Percentiles rank a stretch among this genome's conserved stretches.
These are phyloP conservation scores for Pyrenophora graminea DNA, from an alignment of 2,329 filamentous ascomycete genomes.

Conservation along the genomic window DNA sequence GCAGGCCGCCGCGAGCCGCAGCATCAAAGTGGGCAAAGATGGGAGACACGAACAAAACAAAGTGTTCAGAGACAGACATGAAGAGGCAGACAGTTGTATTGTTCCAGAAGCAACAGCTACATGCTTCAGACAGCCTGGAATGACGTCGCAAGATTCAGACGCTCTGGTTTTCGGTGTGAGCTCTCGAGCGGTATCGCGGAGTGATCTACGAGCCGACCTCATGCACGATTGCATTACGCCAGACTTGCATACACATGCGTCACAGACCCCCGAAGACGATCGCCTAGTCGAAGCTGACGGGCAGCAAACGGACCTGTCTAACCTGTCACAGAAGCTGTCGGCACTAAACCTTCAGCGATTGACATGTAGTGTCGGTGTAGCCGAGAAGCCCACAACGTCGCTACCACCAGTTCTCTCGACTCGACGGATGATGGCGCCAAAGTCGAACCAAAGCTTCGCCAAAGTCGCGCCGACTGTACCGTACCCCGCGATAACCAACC, in stretches of 20 bases:
- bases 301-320: background rate
- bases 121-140: conserved; percentile 9
- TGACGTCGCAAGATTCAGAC: conserved; percentile 8
- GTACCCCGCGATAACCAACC: too few relatives aligned
- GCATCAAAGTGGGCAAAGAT: background rate
- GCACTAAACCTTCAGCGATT: background rate
- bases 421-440: background rate
- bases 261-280: background rate
- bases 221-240: conserved; percentile 1
- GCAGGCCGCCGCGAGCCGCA: background rate
- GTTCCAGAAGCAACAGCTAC: background rate
- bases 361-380: too few relatives aligned
- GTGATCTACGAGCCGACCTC: background rate
- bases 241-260: conserved; percentile 2
- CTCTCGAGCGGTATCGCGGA: background rate
- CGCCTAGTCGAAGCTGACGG: background rate
- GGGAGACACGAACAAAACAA: background rate
- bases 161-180: conserved; percentile 8
- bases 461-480: too few relatives aligned
- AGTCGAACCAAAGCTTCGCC: too few relatives aligned
- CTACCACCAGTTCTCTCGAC: background rate
- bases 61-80: too few relatives aligned
- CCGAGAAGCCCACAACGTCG: background rate
- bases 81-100: background rate
- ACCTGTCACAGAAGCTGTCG: background rate